Evolutionary conservation across 73 alveolate genomes (phyloP), one percentile per base, ranked within the genome.

Genomic region (Paramecium sexaurelia): DNA sequence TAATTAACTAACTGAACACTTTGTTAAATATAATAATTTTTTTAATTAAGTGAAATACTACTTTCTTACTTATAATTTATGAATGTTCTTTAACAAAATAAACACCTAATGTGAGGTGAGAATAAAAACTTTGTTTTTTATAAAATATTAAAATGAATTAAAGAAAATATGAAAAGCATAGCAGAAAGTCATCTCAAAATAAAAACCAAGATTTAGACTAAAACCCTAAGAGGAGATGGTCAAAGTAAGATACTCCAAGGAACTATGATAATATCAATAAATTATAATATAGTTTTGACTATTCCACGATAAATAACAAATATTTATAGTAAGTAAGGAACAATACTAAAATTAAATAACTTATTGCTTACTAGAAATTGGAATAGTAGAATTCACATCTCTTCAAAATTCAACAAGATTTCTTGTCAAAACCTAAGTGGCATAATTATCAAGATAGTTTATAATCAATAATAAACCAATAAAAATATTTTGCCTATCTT

Each of bases 1-100:
- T 51, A 51, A 61, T 61, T 61, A 61, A 61, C 83, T 32, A 61
- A 61, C 83, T 61, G 83, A 61, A 61, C 83, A 61, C 67, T 51
- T 51, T 61, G 43, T 61, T 6, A 26, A 22, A 61, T 61, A 61
- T 61, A 29, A 61, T 61, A 26, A 61, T 29, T 61, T 22, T 32
- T 29, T 61, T 61, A 29, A 26, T 61, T 29, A 61, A 29, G 43
- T 32, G 43, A 29, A 61, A 29, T 61, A 61, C 43, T 61, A 32
- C 83, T 61, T 29, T 61, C 47, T 61, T 9, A 24, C 45, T 29
- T 32, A 61, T 61, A 29, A 61, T 61, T 26, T 61, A 24, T 32
- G 39, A 61, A 61, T 13, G 43, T 61, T 61, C 47, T 11, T 11
- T 61, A 15, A 19, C 83, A 29, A 1, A 29, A 26, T 61, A 26